Evolutionary conservation across 192 early-diverging fungal species (phyloP), one percentile per base, ranked within the genome.

Genomic region (Obelidium mucronatum): DNA sequence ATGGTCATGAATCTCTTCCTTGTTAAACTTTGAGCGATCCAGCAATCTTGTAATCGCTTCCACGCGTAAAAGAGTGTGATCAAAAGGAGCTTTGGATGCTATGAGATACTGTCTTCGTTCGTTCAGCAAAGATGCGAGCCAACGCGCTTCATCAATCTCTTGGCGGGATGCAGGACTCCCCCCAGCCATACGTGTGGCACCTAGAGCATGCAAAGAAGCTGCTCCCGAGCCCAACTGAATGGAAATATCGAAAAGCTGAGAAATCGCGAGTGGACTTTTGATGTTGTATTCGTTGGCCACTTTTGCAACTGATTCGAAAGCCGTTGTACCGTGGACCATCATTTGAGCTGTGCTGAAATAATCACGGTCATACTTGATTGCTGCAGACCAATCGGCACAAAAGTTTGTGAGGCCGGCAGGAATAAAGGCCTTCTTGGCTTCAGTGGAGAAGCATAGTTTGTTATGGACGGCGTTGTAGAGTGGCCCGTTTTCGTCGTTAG

Each of bases 341-440:
- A 31, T 15, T 44, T 76, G 74, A 24, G 74, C 74, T 8, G 24
- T 26, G 13, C 3, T 19, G 39, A 76, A 76, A 26, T 2, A 26
- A 30, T 15, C 26, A 11, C 13, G 0, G 61, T 74, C 73, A 1
- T 15, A n/a, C 4, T 62, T 63, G 26, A 69, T 61, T 22, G 68
- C 58, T 4, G 15, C 40, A 11, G 26, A 36, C 77, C 77, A 78
- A 0, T 33, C 68, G 55, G 15, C 33, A 51, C 77, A 78, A 37
- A 78, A 68, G 62, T 8, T 31, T 22, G 59, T 60, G 0, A 78
- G 53, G 34, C 77, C 69, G 0, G 30, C 3, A 13, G 64, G 17
- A 17, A 58, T 58, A 26, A 22, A 58, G 8, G 55, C 8, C 24
- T 58, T 26, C 19, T 48, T 6, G 8, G 13, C 55, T 11, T 5